Base-by-base conservation (phyloP, 345 rosid genomes). In the Brassica cretica region DNA sequence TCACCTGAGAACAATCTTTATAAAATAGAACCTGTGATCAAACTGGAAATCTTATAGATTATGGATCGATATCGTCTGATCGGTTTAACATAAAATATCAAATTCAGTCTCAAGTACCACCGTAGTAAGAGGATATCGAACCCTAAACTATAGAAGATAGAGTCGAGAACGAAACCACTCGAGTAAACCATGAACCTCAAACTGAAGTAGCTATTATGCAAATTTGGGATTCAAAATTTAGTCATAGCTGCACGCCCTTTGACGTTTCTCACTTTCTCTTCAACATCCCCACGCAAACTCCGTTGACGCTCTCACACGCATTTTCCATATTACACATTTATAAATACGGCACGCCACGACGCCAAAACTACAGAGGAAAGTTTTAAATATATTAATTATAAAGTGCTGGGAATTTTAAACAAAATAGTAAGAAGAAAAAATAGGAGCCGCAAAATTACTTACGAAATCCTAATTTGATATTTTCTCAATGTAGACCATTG, bases 251-350 rank as follows among this genome's bases (percentile, higher is more conserved):
- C 68, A 64, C 11, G 61, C 64, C 67, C 14, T 75, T 75, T 80
- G 83, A 80, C 83, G 72, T 80, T 75, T 80, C 79, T 80, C 6
- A 74, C 70, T 68, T 79, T 74, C 66, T 73, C 18, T 73, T 11
- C 75, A 68, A 79, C 39, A 56, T 63, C 79, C 33, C 68, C 79
- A 80, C 83, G 83, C 80, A 75, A 80, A 66, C 76, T 75, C 73
- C 76, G 76, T 80, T 80, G 83, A 80, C 76, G 56, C 59, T 59
- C 76, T 71, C 83, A 41, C 72, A 68, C 32, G 66, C 68, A 64
- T 32, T 70, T 74, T 41, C 63, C 39, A 56, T n/a, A 33, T 5
- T 5, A 72, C 46, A 66, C 73, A 72, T 59, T 58, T 72, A 56
- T 56, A 18, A 29, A 72, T 70, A 72, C 41, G 62, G 30, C 46